A percentile compares a stretch with the other conserved stretches of the same genome.
phyloP scores from a whole-genome alignment of 2,329 filamentous ascomycete species.

The Paraconiothyrium sp. region DNA sequence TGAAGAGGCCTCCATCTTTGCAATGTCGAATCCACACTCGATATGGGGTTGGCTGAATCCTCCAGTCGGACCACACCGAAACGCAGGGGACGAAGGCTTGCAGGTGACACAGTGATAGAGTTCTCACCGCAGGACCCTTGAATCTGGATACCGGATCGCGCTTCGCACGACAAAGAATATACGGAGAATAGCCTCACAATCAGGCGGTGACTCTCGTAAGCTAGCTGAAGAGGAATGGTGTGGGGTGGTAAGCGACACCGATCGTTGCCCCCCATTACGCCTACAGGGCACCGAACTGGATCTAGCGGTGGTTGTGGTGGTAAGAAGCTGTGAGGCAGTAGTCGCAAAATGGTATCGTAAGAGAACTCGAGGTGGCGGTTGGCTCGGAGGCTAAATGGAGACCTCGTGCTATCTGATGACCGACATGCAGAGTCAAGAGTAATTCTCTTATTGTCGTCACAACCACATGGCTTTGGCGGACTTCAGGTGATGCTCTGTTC shows the following conservation, averaged over 20 bases:
- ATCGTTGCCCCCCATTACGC: constrained; percentile 15
- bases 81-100: constrained; percentile 17
- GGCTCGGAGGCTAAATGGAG: constrained; percentile 19
- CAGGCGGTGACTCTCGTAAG: constrained; percentile 25
- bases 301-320: constrained; percentile 12
- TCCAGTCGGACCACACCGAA: neutral
- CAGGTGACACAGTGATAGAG: constrained; percentile 37
- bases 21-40: neutral
- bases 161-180: constrained; percentile 25
- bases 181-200: constrained; percentile 8
- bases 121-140: constrained; percentile 35
- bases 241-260: constrained; percentile 24
- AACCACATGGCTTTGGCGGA: constrained; percentile 21
- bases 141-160: constrained; percentile 32
- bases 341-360: constrained; percentile 15
- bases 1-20: neutral
- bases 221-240: constrained; percentile 18
- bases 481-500: constrained; percentile 27
- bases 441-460: neutral
- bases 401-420: neutral
- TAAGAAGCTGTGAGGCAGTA: constrained; percentile 8
- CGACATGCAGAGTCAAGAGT: neutral
- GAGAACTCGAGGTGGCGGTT: constrained; percentile 15
- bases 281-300: constrained; percentile 18
- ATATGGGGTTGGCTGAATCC: neutral